These are phyloP conservation scores for Saccharomycopsis fibuligera DNA, from an alignment of 805 yeast genomes.

Conservation along the genomic window DNA sequence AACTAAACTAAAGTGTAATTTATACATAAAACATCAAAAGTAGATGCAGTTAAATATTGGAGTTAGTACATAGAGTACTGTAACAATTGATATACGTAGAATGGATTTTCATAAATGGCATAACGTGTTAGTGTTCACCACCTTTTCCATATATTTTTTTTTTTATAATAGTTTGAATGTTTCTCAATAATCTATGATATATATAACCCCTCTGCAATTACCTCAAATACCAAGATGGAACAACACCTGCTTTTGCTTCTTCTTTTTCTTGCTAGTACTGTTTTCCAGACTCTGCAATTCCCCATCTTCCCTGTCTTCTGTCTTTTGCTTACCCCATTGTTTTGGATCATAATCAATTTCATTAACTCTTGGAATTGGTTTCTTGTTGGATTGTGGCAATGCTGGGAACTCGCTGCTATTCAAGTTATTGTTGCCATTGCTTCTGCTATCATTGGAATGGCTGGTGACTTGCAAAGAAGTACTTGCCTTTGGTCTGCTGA, in stretches of 20 bases:
- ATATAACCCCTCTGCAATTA: too few relatives aligned
- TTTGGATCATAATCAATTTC: not conserved
- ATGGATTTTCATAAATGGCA: too few relatives aligned
- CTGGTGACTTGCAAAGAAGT: not conserved
- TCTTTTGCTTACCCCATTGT: not conserved
- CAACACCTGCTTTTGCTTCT: conserved; percentile 45
- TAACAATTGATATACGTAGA: too few relatives aligned
- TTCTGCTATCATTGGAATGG: not conserved
- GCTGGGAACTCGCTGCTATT: not conserved
- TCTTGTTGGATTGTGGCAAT: not conserved
- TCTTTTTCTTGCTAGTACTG: conserved; percentile 28
- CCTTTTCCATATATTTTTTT: too few relatives aligned
- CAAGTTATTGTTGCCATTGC: not conserved
- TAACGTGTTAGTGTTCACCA: too few relatives aligned
- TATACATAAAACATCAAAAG: too few relatives aligned
- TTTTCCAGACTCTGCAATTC: not conserved
- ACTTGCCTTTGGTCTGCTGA: not conserved
- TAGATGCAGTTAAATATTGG: too few relatives aligned
- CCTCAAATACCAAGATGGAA: conserved; percentile 44
- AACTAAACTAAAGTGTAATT: too few relatives aligned
- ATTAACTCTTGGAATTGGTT: not conserved
- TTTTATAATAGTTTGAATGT: too few relatives aligned
- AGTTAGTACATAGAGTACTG: too few relatives aligned
- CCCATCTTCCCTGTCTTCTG: not conserved
- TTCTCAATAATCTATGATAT: too few relatives aligned